Evolutionary conservation across 2,329 filamentous ascomycete genomes (phyloP).

Genomic region (Cryoendolithus antarcticus): DNA sequence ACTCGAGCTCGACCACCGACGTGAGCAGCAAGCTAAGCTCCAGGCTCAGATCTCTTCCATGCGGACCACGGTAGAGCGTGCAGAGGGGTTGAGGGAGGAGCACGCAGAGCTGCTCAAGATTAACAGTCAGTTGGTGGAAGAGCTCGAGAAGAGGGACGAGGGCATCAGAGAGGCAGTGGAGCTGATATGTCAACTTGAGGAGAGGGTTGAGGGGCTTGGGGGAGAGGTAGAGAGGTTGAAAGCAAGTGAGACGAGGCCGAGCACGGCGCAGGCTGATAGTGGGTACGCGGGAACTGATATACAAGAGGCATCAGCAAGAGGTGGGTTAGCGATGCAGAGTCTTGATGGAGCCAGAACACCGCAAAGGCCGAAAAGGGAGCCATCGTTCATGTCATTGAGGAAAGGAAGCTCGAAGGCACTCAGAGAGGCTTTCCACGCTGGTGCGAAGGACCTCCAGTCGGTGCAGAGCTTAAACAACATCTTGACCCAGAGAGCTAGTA

Average conservation of each 20-base stretch:
- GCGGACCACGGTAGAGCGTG: constrained; percentile 37
- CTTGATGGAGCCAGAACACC: constrained; percentile 10
- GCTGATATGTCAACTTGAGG: constrained; percentile 56
- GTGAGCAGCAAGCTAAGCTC: constrained; percentile 49
- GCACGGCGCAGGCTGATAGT: constrained; percentile 23
- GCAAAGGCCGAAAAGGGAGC: constrained; percentile 17
- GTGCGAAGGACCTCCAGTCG: constrained; percentile 17
- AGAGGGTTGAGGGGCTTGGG: constrained; percentile 17
- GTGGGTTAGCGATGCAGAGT: not conserved
- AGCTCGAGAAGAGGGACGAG: constrained; percentile 56
- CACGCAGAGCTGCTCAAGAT: constrained; percentile 42
- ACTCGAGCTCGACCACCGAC: constrained; percentile 56
- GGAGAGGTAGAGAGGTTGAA: constrained; percentile 5
- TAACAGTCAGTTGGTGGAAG: constrained; percentile 45
- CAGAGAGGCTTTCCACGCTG: constrained; percentile 23
- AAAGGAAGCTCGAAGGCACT: constrained; percentile 23
- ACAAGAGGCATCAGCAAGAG: constrained; percentile 10
- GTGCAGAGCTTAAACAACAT: constrained; percentile 26
- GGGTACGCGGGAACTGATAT: constrained; percentile 24
- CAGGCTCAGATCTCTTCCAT: constrained; percentile 47
- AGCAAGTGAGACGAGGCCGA: constrained; percentile 18
- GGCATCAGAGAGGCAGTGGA: constrained; percentile 58
- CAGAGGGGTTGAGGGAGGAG: constrained; percentile 23
- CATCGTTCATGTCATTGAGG: constrained; percentile 19
- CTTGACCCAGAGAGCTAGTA: constrained; percentile 18